phyloP scores from a whole-genome alignment of 1,284 basidiomycete species.

The Cutaneotrichosporon daszewskae region DNA sequence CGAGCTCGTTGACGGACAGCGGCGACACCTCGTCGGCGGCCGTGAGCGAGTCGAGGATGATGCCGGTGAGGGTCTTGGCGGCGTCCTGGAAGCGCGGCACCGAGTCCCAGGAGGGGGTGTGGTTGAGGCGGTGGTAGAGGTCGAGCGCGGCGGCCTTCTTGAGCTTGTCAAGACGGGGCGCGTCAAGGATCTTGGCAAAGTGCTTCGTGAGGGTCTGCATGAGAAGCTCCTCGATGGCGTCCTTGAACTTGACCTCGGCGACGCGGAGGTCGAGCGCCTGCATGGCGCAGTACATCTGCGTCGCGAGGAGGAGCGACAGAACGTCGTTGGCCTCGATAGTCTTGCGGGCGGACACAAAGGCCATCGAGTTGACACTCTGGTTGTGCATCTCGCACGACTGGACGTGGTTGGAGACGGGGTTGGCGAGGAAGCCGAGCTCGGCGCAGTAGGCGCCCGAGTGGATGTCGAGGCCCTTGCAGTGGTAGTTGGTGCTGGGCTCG shows the following conservation, averaged over 20 bases:
- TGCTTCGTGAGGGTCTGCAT: constrained; percentile 7
- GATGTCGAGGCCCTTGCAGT: constrained; percentile 24
- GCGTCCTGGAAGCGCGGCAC: constrained; percentile 15
- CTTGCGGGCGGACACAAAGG: constrained; percentile 14
- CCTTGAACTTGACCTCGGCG: constrained; percentile 14
- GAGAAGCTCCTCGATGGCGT: constrained; percentile 10
- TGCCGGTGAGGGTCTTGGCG: constrained; percentile 11
- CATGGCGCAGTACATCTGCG: constrained; percentile 17
- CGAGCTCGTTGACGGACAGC: constrained; percentile 1
- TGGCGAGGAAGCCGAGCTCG: constrained; percentile 21
- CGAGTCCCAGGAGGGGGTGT: constrained; percentile 14
- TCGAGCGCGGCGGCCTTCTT: constrained; percentile 6
- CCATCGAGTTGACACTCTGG: constrained; percentile 20
- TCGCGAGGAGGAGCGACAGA: constrained; percentile 13
- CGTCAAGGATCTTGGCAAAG: constrained; percentile 8
- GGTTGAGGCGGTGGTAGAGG: constrained; percentile 15
- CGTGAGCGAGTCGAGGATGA: constrained; percentile 11
- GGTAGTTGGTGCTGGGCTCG: constrained; percentile 20
- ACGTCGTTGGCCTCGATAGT: constrained; percentile 18
- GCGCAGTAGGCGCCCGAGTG: constrained; percentile 17
- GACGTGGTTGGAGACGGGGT: constrained; percentile 17
- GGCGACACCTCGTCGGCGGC: constrained; percentile 1
- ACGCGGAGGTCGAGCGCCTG: constrained; percentile 20
- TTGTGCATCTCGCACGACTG: constrained; percentile 22
- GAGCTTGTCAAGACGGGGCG: constrained; percentile 7